phyloP scores from a whole-genome alignment of 2,329 filamentous ascomycete species.

The Ophiocordyceps camponoti-floridani region DNA sequence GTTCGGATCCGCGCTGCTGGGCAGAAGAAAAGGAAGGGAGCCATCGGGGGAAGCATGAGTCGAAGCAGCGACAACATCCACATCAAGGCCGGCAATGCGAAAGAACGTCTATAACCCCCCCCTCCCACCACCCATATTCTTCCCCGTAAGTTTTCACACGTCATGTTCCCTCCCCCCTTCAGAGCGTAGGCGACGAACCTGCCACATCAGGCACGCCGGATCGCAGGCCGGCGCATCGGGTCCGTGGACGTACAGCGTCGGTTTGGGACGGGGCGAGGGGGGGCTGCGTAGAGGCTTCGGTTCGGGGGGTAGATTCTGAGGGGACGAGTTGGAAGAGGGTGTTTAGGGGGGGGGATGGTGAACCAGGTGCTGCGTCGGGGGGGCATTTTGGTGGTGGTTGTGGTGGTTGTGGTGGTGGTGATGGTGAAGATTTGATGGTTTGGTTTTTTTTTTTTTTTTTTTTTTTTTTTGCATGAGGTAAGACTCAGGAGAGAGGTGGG shows the following conservation, averaged over 20 bases:
- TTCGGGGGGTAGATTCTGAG: conserved; percentile 60
- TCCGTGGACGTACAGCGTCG: conserved; percentile 62
- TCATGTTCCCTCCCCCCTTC: no score
- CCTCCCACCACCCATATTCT: no score
- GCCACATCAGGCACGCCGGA: conserved; percentile 88
- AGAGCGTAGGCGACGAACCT: conserved; percentile 34
- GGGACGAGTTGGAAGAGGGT: conserved; percentile 74
- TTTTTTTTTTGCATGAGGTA: background rate
- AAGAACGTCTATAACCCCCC: conserved; percentile 65
- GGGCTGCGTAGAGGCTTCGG: conserved; percentile 46
- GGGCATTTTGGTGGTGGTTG: background rate
- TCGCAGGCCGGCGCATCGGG: conserved; percentile 66
- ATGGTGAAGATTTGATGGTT: background rate
- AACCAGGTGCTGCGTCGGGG: conserved; percentile 20
- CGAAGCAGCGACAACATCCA: conserved; percentile 52
- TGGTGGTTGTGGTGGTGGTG: background rate
- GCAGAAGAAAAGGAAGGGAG: conserved; percentile 72
- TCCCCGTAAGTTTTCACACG: no score
- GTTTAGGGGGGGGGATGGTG: conserved; percentile 59
- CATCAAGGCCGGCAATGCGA: conserved; percentile 53
- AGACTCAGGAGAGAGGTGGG: background rate
- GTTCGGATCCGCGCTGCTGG: conserved; percentile 15
- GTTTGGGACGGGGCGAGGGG: conserved; percentile 20
- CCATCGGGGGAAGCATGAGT: conserved; percentile 90
- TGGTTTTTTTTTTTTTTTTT: background rate